These are phyloP conservation scores for Diaporthe sp. DNA, from an alignment of 2,329 filamentous ascomycete genomes.

Conservation along the genomic window DNA sequence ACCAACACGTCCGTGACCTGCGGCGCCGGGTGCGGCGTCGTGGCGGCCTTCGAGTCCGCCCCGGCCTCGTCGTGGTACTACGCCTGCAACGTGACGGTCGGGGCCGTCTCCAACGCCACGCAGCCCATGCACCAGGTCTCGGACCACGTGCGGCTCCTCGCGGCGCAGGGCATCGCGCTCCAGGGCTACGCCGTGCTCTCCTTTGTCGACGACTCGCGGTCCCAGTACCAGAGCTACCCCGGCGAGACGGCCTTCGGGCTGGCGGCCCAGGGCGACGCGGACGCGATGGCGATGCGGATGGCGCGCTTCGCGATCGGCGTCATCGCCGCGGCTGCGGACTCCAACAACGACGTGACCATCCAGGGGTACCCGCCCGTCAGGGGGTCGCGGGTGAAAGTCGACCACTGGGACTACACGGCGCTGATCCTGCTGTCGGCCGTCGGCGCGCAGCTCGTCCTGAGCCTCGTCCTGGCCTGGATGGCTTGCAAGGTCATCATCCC, in stretches of 20 bases:
- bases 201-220: constrained; percentile 44
- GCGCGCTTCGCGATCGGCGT: constrained; percentile 55
- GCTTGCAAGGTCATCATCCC: constrained; percentile 36
- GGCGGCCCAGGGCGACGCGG: constrained; percentile 48
- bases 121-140: constrained; percentile 47
- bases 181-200: constrained; percentile 53
- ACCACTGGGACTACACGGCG: constrained; percentile 50
- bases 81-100: constrained; percentile 55
- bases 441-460: constrained; percentile 43
- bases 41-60: constrained; percentile 57
- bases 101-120: constrained; percentile 45
- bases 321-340: constrained; percentile 51
- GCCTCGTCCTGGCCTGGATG: constrained; percentile 15
- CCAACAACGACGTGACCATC: constrained; percentile 47
- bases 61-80: constrained; percentile 56
- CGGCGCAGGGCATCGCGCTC: constrained; percentile 56
- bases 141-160: constrained; percentile 51
- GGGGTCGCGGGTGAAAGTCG: constrained; percentile 51
- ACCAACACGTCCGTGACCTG: constrained; percentile 48
- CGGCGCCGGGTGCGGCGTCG: constrained; percentile 47
- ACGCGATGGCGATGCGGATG: constrained; percentile 44
- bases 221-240: constrained; percentile 59
- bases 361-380: constrained; percentile 50
- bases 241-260: constrained; percentile 56
- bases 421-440: constrained; percentile 47